Percentiles rank a stretch among this genome's conserved stretches.
Evolutionary conservation across 441 rosid species (phyloP).

Genomic region (Melastoma candidum): DNA sequence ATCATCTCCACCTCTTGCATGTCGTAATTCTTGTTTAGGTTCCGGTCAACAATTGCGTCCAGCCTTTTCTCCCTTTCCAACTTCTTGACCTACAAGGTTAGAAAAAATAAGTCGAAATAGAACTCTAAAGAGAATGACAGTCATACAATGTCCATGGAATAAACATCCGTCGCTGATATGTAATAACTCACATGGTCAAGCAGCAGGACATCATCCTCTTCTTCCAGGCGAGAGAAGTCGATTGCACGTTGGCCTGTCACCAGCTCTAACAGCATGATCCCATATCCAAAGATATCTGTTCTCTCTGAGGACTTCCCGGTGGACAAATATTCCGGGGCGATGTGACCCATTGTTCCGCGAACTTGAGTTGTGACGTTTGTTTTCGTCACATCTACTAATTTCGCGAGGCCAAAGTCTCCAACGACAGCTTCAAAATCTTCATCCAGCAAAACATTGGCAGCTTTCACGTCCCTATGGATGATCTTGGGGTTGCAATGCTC

Average conservation of each 20-base stretch:
- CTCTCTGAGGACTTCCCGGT: constrained; percentile 92
- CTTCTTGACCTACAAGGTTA: constrained; percentile 62
- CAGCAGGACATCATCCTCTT: constrained; percentile 83
- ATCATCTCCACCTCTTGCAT: constrained; percentile 75
- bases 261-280: constrained; percentile 88
- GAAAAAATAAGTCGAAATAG: not conserved
- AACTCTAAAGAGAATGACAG: constrained; percentile 4
- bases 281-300: constrained; percentile 91
- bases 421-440: constrained; percentile 94
- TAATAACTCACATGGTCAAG: constrained; percentile 71
- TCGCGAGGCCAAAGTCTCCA: constrained; percentile 94
- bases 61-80: constrained; percentile 73
- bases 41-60: constrained; percentile 67
- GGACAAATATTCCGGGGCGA: constrained; percentile 93
- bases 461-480: constrained; percentile 92
- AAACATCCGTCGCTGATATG: too few relatives aligned
- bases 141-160: not conserved
- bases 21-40: constrained; percentile 37
- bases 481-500: constrained; percentile 97
- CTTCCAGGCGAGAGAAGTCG: constrained; percentile 91
- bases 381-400: constrained; percentile 73
- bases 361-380: constrained; percentile 90
- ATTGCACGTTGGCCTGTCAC: constrained; percentile 97
- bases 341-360: constrained; percentile 97
- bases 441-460: constrained; percentile 84